Evolutionary conservation across 371 early-diverging fungal genomes (phyloP).

Genomic region (Syncephalastrum racemosum): DNA sequence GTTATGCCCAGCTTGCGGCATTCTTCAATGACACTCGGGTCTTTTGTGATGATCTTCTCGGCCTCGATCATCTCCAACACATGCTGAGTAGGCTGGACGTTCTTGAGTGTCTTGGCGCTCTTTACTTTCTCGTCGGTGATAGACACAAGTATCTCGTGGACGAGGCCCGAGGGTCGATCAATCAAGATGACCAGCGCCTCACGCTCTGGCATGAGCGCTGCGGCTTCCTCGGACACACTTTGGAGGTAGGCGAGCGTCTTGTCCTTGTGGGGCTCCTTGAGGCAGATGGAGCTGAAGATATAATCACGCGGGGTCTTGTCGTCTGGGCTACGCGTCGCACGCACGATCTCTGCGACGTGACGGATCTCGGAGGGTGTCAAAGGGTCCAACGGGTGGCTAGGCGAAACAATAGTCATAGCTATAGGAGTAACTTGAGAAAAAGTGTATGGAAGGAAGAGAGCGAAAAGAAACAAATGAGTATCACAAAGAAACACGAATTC

Average conservation of each 20-base stretch:
- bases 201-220: conserved; percentile 29
- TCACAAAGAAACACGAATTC: no score
- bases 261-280: conserved; percentile 42
- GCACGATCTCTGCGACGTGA: conserved; percentile 25
- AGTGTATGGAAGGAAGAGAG: no score
- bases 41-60: conserved; percentile 29
- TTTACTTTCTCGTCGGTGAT: conserved; percentile 19
- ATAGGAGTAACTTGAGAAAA: no score
- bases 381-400: conserved; percentile 37
- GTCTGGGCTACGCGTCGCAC: conserved; percentile 15
- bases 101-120: conserved; percentile 24
- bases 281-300: conserved; percentile 39
- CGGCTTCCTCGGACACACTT: conserved; percentile 14
- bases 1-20: conserved; percentile 32
- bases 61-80: conserved; percentile 36
- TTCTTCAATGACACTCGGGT: conserved; percentile 25
- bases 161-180: conserved; percentile 29
- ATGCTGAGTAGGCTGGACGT: conserved; percentile 38
- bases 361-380: conserved; percentile 34
- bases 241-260: conserved; percentile 35
- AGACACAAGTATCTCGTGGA: conserved; percentile 31
- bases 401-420: no score
- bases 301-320: conserved; percentile 15
- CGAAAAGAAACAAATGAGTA: no score
- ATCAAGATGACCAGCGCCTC: conserved; percentile 33